These are phyloP conservation scores for Xanthoceras sorbifolium DNA, from an alignment of 345 rosid species.

Conservation along the genomic window DNA sequence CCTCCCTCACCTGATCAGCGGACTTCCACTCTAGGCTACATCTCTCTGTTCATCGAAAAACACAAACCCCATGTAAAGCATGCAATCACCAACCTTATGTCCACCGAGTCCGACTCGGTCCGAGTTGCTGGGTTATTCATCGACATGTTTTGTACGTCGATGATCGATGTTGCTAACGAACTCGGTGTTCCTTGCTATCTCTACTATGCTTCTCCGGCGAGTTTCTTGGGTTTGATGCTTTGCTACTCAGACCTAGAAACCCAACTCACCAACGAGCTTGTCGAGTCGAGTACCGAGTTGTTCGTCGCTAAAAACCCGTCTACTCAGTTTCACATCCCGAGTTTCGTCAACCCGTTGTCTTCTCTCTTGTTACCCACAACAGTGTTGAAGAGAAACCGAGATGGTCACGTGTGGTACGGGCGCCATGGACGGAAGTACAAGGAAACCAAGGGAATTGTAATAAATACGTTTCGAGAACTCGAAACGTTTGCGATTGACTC, in stretches of 20 bases:
- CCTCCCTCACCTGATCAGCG: slow-evolving; percentile 30
- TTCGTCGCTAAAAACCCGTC: slow-evolving; percentile 14
- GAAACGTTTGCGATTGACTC: slow-evolving; percentile 33
- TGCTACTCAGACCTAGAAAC: slow-evolving; percentile 23
- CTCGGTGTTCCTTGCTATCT: slow-evolving; percentile 41
- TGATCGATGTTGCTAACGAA: slow-evolving; percentile 38
- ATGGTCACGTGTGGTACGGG: slow-evolving; percentile 26
- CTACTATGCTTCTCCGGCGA: slow-evolving; percentile 39
- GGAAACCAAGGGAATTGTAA: slow-evolving; percentile 28
- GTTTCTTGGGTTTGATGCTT: slow-evolving; percentile 37
- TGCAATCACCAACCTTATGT: slow-evolving; percentile 24
- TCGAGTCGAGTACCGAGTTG: slow-evolving; percentile 17
- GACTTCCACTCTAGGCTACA: slow-evolving; percentile 24
- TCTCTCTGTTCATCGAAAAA: slow-evolving; percentile 22
- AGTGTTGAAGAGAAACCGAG: slow-evolving; percentile 25
- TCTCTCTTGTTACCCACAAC: slow-evolving; percentile 25
- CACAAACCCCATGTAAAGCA: slow-evolving; percentile 29
- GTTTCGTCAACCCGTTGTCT: slow-evolving; percentile 33
- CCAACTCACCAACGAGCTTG: slow-evolving; percentile 21
- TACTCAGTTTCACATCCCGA: slow-evolving; percentile 26
- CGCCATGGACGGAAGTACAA: slow-evolving; percentile 27
- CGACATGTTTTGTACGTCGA: slow-evolving; percentile 39
- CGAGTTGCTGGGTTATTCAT: slow-evolving; percentile 33
- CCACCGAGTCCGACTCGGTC: slow-evolving; percentile 8
- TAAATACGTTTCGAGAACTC: slow-evolving; percentile 41